Percentiles rank a stretch among this genome's conserved stretches.
phyloP scores from a whole-genome alignment of 495 filamentous ascomycete species.

The Talaromyces borbonicus region DNA sequence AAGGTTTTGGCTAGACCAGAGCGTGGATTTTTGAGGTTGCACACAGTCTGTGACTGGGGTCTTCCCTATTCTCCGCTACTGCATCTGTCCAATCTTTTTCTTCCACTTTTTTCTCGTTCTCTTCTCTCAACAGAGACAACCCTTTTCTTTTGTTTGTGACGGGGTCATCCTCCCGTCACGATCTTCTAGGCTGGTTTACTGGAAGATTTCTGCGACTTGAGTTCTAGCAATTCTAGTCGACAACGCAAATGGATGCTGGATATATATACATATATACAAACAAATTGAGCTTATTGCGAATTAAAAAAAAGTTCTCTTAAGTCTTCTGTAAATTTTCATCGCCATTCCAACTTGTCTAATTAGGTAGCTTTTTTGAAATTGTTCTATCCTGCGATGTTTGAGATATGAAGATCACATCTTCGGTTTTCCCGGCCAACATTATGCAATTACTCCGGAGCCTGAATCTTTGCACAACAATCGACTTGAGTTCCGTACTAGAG shows the following conservation, averaged over 20 bases:
- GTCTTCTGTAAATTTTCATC: too few species aligned
- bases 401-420: too few species aligned
- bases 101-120: background rate
- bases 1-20: background rate
- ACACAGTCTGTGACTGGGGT: slow-evolving; percentile 2
- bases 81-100: background rate
- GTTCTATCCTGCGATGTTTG: too few species aligned
- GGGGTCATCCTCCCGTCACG: background rate
- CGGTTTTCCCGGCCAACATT: too few species aligned
- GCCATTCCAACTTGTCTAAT: too few species aligned
- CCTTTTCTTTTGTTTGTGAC: background rate
- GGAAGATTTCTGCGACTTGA: background rate
- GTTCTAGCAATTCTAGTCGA: slow-evolving; percentile 1
- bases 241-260: background rate
- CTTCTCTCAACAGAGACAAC: background rate
- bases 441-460: too few species aligned
- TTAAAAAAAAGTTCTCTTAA: too few species aligned
- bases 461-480: too few species aligned
- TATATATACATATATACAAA: slow-evolving; percentile 1
- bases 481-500: too few species aligned
- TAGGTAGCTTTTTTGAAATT: too few species aligned
- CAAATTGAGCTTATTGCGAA: background rate
- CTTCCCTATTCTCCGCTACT: background rate
- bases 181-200: background rate
- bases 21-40: background rate